A percentile compares a stretch with the other conserved stretches of the same genome.
phyloP scores from a whole-genome alignment of 345 rosid genomes.

The Hibiscus mutabilis region DNA sequence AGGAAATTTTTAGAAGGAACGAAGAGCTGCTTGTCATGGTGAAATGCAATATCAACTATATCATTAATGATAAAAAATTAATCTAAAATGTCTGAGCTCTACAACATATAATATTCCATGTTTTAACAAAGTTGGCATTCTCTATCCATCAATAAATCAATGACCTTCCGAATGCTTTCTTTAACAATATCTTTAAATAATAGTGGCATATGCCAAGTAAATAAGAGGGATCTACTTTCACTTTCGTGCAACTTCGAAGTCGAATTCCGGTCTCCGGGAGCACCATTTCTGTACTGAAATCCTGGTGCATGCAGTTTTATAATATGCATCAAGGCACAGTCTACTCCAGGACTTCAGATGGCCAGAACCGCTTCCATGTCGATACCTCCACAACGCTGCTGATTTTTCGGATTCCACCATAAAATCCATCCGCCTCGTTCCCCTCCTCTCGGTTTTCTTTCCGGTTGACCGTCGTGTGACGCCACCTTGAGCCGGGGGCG shows the following conservation, averaged over 20 bases:
- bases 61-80: too few relatives aligned
- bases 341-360: conserved; percentile 49
- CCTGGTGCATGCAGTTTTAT: neutral
- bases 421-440: conserved; percentile 77
- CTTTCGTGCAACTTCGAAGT: neutral
- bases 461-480: conserved; percentile 41
- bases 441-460: conserved; percentile 79
- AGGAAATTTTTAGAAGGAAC: too few relatives aligned
- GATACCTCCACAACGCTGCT: neutral
- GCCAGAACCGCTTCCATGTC: conserved; percentile 56
- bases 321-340: neutral
- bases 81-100: too few relatives aligned
- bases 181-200: too few relatives aligned
- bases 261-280: neutral
- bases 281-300: neutral
- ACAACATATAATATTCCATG: too few relatives aligned
- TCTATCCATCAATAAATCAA: neutral
- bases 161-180: neutral
- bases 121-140: neutral
- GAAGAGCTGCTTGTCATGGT: neutral
- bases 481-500: conserved; percentile 69
- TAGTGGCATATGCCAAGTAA: too few relatives aligned
- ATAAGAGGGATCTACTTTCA: too few relatives aligned
- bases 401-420: conserved; percentile 75
- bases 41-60: neutral